Percentiles rank a stretch among this genome's conserved stretches.
phyloP scores from a whole-genome alignment of 805 yeast genomes.

The Geotrichum ghanense region DNA sequence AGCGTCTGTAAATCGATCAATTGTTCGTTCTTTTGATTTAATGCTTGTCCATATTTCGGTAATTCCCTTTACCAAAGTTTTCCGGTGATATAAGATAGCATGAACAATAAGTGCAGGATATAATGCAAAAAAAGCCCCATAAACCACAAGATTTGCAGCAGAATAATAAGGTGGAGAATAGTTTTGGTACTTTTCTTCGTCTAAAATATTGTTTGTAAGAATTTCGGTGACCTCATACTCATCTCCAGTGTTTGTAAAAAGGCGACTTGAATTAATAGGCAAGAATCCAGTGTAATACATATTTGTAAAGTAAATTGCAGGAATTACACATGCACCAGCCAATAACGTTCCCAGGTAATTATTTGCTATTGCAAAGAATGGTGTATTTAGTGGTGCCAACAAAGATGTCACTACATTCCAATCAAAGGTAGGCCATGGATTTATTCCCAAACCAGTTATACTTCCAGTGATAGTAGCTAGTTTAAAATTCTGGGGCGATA shows the following conservation, averaged over 20 bases:
- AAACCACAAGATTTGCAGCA: conserved; percentile 47
- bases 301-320: conserved; percentile 32
- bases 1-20: conserved; percentile 34
- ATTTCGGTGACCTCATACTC: conserved; percentile 37
- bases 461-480: conserved; percentile 57
- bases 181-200: conserved; percentile 34
- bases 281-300: conserved; percentile 29
- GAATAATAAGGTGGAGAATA: conserved; percentile 57
- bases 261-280: conserved; percentile 35
- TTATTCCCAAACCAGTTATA: conserved; percentile 26
- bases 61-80: conserved; percentile 15
- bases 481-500: conserved; percentile 40
- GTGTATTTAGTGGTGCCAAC: conserved; percentile 11
- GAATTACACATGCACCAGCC: conserved; percentile 20
- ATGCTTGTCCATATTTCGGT: conserved; percentile 7
- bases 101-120: conserved; percentile 46
- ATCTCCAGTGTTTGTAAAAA: conserved; percentile 42
- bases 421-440: conserved; percentile 34
- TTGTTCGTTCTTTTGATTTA: conserved; percentile 19
- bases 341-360: conserved; percentile 7
- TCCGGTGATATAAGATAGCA: conserved; percentile 36
- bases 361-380: conserved; percentile 11
- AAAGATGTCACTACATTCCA: conserved; percentile 33
- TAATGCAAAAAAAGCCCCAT: conserved; percentile 44
- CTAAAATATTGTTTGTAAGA: conserved; percentile 35